Evolutionary conservation across 2,329 filamentous ascomycete genomes (phyloP).

Genomic region (Pseudocercospora vitis): DNA sequence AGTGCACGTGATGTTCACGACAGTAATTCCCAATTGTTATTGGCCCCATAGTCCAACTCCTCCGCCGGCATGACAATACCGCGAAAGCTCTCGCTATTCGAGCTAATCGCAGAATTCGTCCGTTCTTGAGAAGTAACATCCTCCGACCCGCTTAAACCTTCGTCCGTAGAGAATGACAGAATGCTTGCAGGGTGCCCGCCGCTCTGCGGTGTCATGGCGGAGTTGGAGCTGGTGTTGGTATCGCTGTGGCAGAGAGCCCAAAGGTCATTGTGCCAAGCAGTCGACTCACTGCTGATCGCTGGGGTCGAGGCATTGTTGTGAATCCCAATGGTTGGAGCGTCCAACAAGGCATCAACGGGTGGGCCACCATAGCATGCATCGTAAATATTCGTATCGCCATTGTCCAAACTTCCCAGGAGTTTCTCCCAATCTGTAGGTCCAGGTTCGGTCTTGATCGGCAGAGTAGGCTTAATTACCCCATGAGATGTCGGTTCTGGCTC

Average conservation of each 20-base stretch:
- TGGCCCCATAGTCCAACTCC: constrained; percentile 32
- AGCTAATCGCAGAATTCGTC: constrained; percentile 17
- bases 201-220: constrained; percentile 16
- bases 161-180: constrained; percentile 32
- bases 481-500: constrained; percentile 34
- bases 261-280: constrained; percentile 32
- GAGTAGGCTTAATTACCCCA: constrained; percentile 21
- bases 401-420: constrained; percentile 75
- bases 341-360: constrained; percentile 46
- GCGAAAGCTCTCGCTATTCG: constrained; percentile 21
- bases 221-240: constrained; percentile 23
- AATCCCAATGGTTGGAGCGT: constrained; percentile 44
- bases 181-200: constrained; percentile 28
- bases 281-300: constrained; percentile 20
- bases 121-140: constrained; percentile 26
- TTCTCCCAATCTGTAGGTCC: constrained; percentile 78
- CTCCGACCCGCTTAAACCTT: constrained; percentile 26
- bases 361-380: constrained; percentile 75
- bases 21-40: constrained; percentile 41
- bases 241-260: constrained; percentile 36
- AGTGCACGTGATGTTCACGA: background rate
- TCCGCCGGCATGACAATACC: constrained; percentile 28
- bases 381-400: constrained; percentile 78
- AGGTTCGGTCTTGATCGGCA: constrained; percentile 37
- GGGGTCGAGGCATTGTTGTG: constrained; percentile 27